Conservation (phyloP, 1,284 basidiomycete genomes). For the Somion occarium region DNA sequence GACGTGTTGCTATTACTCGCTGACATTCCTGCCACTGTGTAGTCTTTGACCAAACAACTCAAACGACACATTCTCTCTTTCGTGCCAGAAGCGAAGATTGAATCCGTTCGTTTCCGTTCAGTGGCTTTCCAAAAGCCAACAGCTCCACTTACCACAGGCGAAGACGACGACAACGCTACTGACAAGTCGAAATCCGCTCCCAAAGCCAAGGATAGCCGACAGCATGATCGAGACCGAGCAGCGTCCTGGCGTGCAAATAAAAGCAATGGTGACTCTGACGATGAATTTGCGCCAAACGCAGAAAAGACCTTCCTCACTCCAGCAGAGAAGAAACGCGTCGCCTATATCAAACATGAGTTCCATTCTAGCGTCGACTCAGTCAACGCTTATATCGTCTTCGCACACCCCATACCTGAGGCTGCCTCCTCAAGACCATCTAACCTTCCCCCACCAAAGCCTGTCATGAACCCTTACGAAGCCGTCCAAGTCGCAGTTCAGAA, state of each 20-base stretch:
- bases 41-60: conserved; percentile 64
- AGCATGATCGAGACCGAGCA: conserved; percentile 56
- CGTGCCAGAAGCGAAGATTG: conserved; percentile 72
- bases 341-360: conserved; percentile 90
- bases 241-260: conserved; percentile 65
- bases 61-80: conserved; percentile 68
- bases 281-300: conserved; percentile 33
- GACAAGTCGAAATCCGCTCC: too few relatives aligned
- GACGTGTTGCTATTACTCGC: too few relatives aligned
- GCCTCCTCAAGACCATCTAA: conserved; percentile 36
- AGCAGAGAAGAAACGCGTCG: conserved; percentile 89
- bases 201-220: conserved; percentile 32
- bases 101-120: conserved; percentile 88
- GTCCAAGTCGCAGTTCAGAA: conserved; percentile 56
- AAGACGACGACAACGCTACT: conserved; percentile 26
- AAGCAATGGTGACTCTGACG: conserved; percentile 33
- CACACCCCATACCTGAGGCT: conserved; percentile 47
- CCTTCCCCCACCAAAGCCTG: conserved; percentile 47
- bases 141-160: conserved; percentile 47
- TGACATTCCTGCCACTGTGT: conserved; percentile 4
- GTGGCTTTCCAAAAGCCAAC: conserved; percentile 84
- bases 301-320: conserved; percentile 72
- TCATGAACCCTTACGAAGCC: conserved; percentile 72
- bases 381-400: conserved; percentile 89
- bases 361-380: conserved; percentile 67